Percentiles rank a stretch among this genome's conserved stretches.
Evolutionary conservation across 495 filamentous ascomycete genomes (phyloP).

Genomic region (Daldinia concentrica): DNA sequence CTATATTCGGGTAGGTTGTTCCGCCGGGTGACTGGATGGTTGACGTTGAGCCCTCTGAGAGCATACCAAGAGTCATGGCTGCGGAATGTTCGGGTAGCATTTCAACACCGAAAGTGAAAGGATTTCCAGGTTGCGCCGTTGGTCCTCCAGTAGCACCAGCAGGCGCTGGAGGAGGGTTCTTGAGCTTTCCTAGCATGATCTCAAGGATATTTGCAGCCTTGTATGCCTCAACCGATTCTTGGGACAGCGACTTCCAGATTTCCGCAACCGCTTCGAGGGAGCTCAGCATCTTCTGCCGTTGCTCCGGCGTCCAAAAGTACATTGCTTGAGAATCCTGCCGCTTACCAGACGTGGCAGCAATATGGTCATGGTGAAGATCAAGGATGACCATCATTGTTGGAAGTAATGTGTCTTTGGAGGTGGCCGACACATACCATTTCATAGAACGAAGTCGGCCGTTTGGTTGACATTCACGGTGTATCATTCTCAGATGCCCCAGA

Average conservation of each 20-base stretch:
- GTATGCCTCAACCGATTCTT: constrained; percentile 86
- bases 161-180: constrained; percentile 45
- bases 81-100: constrained; percentile 71
- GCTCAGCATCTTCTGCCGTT: constrained; percentile 77
- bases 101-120: constrained; percentile 48
- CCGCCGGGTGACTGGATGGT: constrained; percentile 51
- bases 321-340: constrained; percentile 56
- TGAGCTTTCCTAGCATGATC: constrained; percentile 82
- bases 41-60: constrained; percentile 75
- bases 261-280: constrained; percentile 74
- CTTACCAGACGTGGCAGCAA: constrained; percentile 47
- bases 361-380: constrained; percentile 69
- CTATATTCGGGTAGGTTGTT: constrained; percentile 49
- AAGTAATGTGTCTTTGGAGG: constrained; percentile 86
- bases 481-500: constrained; percentile 76
- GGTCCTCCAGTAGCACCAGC: constrained; percentile 38
- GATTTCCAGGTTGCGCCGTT: constrained; percentile 20
- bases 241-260: constrained; percentile 80
- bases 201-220: constrained; percentile 81
- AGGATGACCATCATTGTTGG: constrained; percentile 89
- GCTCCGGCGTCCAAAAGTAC: constrained; percentile 75
- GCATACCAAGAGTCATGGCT: constrained; percentile 83
- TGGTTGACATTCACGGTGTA: constrained; percentile 77
- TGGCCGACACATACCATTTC: constrained; percentile 76
- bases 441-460: constrained; percentile 75